phyloP scores from a whole-genome alignment of 2,329 filamentous ascomycete genomes.

The Rhytidhysteron rufulum region DNA sequence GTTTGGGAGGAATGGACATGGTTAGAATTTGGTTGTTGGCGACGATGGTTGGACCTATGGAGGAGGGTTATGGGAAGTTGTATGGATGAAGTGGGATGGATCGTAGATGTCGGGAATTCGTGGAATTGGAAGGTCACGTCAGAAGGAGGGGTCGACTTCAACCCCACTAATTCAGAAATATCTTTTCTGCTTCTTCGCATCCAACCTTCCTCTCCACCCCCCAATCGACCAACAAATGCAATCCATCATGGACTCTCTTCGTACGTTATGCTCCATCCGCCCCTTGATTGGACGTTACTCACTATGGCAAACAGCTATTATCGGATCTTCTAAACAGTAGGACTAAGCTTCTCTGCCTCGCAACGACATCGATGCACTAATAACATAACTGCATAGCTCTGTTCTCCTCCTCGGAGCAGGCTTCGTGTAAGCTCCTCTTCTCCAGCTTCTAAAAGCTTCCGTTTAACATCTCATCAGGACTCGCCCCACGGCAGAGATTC shows the following conservation, averaged over 20 bases:
- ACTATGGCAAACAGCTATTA: slow-evolving; percentile 1
- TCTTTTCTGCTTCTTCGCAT: too few species aligned
- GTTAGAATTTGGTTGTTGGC: too few species aligned
- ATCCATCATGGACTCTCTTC: slow-evolving; percentile 1
- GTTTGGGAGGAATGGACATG: too few species aligned
- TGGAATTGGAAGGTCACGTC: too few species aligned
- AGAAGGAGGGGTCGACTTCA: too few species aligned
- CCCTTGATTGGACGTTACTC: neutral
- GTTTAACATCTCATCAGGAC: slow-evolving; percentile 33
- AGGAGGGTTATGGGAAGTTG: too few species aligned
- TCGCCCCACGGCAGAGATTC: slow-evolving; percentile 56
- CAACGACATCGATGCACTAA: slow-evolving; percentile 1
- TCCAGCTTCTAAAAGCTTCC: slow-evolving; percentile 1
- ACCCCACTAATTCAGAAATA: slow-evolving; percentile 3
- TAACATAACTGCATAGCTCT: slow-evolving; percentile 20
- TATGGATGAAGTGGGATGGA: too few species aligned
- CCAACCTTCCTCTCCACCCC: too few species aligned
- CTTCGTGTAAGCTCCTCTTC: slow-evolving; percentile 30
- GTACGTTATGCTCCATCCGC: neutral
- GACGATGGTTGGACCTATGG: too few species aligned
- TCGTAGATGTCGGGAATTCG: too few species aligned
- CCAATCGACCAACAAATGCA: neutral
- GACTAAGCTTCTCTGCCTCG: too few species aligned
- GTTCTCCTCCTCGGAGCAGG: slow-evolving; percentile 38
- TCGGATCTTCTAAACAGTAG: slow-evolving; percentile 29